Percentiles rank a stretch among this genome's conserved stretches.
Evolutionary conservation across 2,329 filamentous ascomycete species (phyloP).

Genomic region (Sporothrix schenckii): DNA sequence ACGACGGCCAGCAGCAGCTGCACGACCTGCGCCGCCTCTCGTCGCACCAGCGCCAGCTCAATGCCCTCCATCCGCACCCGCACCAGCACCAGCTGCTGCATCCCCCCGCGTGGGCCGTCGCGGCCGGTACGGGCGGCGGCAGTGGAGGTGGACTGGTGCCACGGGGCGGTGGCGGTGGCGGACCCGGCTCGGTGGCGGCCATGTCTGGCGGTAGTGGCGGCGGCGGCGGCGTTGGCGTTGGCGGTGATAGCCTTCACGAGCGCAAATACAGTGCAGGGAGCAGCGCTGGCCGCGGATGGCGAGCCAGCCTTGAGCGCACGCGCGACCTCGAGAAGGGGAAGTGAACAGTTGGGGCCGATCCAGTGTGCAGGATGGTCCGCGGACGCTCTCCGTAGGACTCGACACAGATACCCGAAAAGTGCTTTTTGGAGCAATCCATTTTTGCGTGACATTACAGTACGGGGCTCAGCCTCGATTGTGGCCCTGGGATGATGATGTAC

Average conservation of each 20-base stretch:
- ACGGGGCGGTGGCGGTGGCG: background rate
- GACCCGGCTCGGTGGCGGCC: background rate
- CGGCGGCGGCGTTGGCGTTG: no score
- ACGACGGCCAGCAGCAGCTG: constrained; percentile 24
- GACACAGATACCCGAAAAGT: constrained; percentile 21
- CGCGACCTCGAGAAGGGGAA: constrained; percentile 32
- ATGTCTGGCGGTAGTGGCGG: background rate
- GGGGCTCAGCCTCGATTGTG: background rate
- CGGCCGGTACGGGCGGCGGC: background rate
- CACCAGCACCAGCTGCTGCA: constrained; percentile 22
- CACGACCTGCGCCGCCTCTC: constrained; percentile 16
- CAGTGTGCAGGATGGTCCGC: background rate
- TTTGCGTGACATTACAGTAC: background rate
- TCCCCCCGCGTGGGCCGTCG: constrained; percentile 8
- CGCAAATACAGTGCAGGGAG: constrained; percentile 23
- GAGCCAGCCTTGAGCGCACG: constrained; percentile 21
- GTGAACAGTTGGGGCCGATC: background rate
- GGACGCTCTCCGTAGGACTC: no score
- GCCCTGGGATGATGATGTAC: constrained; percentile 7
- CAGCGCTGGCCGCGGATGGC: constrained; percentile 26
- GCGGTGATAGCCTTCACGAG: background rate
- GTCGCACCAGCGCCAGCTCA: constrained; percentile 5
- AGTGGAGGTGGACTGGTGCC: background rate
- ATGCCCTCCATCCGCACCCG: background rate
- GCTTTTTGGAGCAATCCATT: constrained; percentile 7